Conservation (phyloP, 441 rosid species). For the Theobroma grandiflorum region DNA sequence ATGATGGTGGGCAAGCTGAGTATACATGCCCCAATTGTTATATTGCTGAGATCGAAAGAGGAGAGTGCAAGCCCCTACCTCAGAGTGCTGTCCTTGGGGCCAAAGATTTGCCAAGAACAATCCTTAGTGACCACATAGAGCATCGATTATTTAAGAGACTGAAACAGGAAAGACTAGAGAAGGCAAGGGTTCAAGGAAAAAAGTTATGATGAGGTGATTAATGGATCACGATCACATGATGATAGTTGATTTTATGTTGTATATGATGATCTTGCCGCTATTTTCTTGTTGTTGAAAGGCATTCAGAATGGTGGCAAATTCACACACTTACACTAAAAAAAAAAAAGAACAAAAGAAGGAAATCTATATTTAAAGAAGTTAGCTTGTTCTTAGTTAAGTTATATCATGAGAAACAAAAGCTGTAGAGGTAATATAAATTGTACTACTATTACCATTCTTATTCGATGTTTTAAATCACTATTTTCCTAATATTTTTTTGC, state of each 20-base stretch:
- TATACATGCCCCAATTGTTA: conserved; percentile 99
- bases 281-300: not conserved
- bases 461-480: too few species aligned
- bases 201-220: conserved; percentile 89
- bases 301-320: not conserved
- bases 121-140: conserved; percentile 98
- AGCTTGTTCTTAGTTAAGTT: not conserved
- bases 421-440: too few species aligned
- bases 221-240: conserved; percentile 14
- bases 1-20: conserved; percentile 99
- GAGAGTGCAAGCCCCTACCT: conserved; percentile 90
- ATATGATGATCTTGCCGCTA: not conserved
- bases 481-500: too few species aligned
- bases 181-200: conserved; percentile 92
- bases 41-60: conserved; percentile 86
- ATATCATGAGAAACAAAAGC: too few species aligned
- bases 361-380: not conserved
- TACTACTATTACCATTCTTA: too few species aligned
- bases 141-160: conserved; percentile 81
- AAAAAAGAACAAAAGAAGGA: not conserved
- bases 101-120: conserved; percentile 93
- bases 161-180: conserved; percentile 87
- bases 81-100: conserved; percentile 99
- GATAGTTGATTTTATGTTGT: conserved; percentile 18
- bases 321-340: not conserved